A percentile compares a stretch with the other conserved stretches of the same genome.
phyloP scores from a whole-genome alignment of 768 basidiomycete genomes.

The Artomyces pyxidatus region DNA sequence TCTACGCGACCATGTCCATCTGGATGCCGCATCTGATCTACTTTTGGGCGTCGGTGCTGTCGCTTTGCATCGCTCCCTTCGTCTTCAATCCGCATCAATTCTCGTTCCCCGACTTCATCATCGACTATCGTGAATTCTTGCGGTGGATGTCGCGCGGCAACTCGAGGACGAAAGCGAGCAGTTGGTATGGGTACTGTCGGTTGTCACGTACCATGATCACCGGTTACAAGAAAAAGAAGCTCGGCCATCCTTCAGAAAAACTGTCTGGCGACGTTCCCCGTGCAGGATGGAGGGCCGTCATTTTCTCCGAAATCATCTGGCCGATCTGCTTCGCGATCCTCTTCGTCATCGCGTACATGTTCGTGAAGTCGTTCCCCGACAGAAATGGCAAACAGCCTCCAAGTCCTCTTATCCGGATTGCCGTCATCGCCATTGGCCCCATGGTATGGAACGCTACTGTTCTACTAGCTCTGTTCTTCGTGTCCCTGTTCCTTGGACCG shows the following conservation, averaged over 20 bases:
- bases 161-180: slow-evolving; percentile 91
- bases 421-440: slow-evolving; percentile 82
- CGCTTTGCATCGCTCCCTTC: slow-evolving; percentile 95
- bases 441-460: slow-evolving; percentile 93
- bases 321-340: slow-evolving; percentile 70
- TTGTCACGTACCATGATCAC: slow-evolving; percentile 96
- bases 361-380: slow-evolving; percentile 85
- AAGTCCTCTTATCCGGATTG: slow-evolving; percentile 86
- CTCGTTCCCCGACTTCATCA: slow-evolving; percentile 93
- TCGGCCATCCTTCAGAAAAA: slow-evolving; percentile 97
- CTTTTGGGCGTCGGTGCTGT: slow-evolving; percentile 97
- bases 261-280: slow-evolving; percentile 90
- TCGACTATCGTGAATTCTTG: slow-evolving; percentile 97
- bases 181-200: slow-evolving; percentile 99
- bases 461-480: slow-evolving; percentile 76
- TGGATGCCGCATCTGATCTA: slow-evolving; percentile 96
- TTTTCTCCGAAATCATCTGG: slow-evolving; percentile 77
- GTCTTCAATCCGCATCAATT: slow-evolving; percentile 99
- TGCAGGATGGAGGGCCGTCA: slow-evolving; percentile 77
- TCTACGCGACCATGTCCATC: slow-evolving; percentile 85
- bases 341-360: slow-evolving; percentile 84
- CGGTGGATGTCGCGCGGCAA: slow-evolving; percentile 99
- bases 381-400: slow-evolving; percentile 53
- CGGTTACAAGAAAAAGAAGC: slow-evolving; percentile 98
- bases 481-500: slow-evolving; percentile 89